phyloP scores from a whole-genome alignment of 176 grass and related monocot species.

The Carex littledalei region DNA sequence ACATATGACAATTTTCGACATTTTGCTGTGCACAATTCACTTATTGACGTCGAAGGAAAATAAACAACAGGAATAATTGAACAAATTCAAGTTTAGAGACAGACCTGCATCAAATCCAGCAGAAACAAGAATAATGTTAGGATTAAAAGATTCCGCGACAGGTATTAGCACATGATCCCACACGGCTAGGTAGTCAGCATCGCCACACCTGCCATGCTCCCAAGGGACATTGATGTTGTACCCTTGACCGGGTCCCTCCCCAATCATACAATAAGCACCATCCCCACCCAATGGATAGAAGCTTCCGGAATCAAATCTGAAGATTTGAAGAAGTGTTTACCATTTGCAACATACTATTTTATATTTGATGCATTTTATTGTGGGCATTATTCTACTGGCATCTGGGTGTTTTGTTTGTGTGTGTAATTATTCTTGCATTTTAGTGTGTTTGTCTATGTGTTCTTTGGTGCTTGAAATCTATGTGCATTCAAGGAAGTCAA shows the following conservation, averaged over 20 bases:
- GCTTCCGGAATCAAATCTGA: slow-evolving; percentile 82
- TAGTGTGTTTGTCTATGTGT: background rate
- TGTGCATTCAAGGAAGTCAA: background rate
- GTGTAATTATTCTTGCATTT: background rate
- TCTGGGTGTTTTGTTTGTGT: background rate
- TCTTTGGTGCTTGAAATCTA: background rate
- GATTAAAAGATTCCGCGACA: slow-evolving; percentile 53
- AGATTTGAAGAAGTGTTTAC: slow-evolving; percentile 1
- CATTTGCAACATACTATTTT: background rate
- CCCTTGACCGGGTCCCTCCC: slow-evolving; percentile 76
- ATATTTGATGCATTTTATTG: background rate
- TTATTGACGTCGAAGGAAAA: background rate
- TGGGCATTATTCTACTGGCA: background rate
- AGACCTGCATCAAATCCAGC: slow-evolving; percentile 97
- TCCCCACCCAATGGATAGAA: slow-evolving; percentile 76
- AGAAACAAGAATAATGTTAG: slow-evolving; percentile 84
- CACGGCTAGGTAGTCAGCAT: slow-evolving; percentile 82
- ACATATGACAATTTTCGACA: background rate
- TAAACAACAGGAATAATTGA: background rate
- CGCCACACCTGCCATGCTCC: slow-evolving; percentile 81
- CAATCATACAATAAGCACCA: slow-evolving; percentile 76
- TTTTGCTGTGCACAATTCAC: background rate
- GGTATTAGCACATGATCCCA: slow-evolving; percentile 92
- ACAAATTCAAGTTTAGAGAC: background rate
- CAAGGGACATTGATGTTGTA: slow-evolving; percentile 99